phyloP scores from a whole-genome alignment of 495 filamentous ascomycete genomes.

The Parathielavia appendiculata region DNA sequence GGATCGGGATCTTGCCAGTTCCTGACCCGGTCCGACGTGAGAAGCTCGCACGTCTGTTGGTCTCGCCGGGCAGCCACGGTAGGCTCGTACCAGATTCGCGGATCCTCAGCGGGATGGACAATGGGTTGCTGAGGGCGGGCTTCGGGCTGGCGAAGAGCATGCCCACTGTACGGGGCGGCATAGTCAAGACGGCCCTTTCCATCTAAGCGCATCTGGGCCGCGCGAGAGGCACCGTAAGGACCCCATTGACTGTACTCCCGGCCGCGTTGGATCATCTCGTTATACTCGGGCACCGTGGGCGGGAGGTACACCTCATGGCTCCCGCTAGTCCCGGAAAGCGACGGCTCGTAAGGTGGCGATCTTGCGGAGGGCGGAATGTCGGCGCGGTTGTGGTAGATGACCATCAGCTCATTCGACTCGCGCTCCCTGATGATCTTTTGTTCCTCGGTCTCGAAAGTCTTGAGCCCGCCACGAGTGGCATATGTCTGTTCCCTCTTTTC shows the following conservation, averaged over 20 bases:
- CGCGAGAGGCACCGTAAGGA: conserved; percentile 13
- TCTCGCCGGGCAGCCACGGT: conserved; percentile 19
- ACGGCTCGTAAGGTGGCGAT: conserved; percentile 52
- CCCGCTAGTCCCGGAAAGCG: conserved; percentile 11
- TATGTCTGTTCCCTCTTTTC: conserved; percentile 52
- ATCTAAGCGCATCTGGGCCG: conserved; percentile 21
- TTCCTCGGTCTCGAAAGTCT: conserved; percentile 57
- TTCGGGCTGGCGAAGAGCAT: conserved; percentile 6
- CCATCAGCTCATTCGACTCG: conserved; percentile 76
- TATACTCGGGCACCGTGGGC: conserved; percentile 20
- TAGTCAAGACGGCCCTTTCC: conserved; percentile 22
- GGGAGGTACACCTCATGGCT: conserved; percentile 19
- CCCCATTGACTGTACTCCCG: conserved; percentile 18
- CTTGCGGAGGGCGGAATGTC: conserved; percentile 75
- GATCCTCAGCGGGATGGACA: neutral
- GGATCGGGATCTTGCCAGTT: conserved; percentile 32
- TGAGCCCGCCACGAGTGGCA: conserved; percentile 58
- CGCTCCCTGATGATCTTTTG: conserved; percentile 63
- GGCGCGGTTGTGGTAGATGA: conserved; percentile 63
- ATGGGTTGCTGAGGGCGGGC: neutral
- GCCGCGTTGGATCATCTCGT: conserved; percentile 33
- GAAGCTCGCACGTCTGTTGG: conserved; percentile 27
- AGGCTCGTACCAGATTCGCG: conserved; percentile 6
- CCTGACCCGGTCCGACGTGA: conserved; percentile 34
- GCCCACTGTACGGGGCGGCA: conserved; percentile 18